phyloP scores from a whole-genome alignment of 768 basidiomycete genomes.

The Tylopilus vinaceipallidus region DNA sequence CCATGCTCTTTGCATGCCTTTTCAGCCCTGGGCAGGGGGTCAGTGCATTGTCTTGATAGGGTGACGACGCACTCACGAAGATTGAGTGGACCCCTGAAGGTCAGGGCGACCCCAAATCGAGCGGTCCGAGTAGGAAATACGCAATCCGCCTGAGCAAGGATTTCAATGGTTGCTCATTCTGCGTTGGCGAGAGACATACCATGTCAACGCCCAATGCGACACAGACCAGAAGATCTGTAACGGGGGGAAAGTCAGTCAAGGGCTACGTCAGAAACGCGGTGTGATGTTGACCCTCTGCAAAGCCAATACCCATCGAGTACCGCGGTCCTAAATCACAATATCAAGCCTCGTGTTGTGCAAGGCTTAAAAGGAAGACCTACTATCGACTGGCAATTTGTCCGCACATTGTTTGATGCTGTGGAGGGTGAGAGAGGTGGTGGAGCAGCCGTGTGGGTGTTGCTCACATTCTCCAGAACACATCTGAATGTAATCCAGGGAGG shows the following conservation, averaged over 20 bases:
- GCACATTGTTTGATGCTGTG: slow-evolving; percentile 79
- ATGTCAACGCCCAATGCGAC: slow-evolving; percentile 92
- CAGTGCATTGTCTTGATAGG: not conserved
- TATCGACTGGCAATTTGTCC: slow-evolving; percentile 72
- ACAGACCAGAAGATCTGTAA: slow-evolving; percentile 79
- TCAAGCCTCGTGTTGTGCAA: slow-evolving; percentile 7
- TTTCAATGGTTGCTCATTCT: not conserved
- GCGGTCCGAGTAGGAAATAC: slow-evolving; percentile 93
- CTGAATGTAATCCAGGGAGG: slow-evolving; percentile 35
- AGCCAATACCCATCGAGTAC: slow-evolving; percentile 92
- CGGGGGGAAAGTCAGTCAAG: not conserved
- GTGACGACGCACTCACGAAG: slow-evolving; percentile 47
- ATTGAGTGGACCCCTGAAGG: slow-evolving; percentile 78
- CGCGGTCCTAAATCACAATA: slow-evolving; percentile 58
- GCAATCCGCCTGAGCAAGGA: slow-evolving; percentile 71
- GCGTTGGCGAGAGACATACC: slow-evolving; percentile 43
- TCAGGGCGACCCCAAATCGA: slow-evolving; percentile 86
- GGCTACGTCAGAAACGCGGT: not conserved
- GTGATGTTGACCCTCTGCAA: slow-evolving; percentile 70
- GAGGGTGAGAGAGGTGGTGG: slow-evolving; percentile 11
- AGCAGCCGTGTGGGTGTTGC: slow-evolving; percentile 18
- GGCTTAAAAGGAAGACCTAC: slow-evolving; percentile 39
- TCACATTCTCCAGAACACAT: slow-evolving; percentile 84
- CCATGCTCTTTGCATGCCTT: slow-evolving; percentile 68
- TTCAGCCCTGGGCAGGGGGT: slow-evolving; percentile 40